A percentile compares a stretch with the other conserved stretches of the same genome.
phyloP scores from a whole-genome alignment of 1,139 yeast species.

The Geotrichum armillariae region DNA sequence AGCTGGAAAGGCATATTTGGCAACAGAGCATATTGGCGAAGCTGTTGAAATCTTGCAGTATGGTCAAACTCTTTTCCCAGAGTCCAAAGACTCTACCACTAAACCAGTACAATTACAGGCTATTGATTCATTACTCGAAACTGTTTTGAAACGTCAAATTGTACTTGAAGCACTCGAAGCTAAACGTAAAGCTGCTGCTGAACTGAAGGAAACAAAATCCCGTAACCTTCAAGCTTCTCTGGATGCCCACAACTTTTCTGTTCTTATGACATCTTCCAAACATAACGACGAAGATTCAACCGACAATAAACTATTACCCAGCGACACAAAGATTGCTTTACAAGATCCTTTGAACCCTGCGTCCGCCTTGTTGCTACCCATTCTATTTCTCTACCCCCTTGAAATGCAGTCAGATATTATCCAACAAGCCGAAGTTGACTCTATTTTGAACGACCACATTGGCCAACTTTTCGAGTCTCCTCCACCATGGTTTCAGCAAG shows the following conservation, averaged over 20 bases:
- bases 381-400: slow-evolving; percentile 79
- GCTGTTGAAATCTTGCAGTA: slow-evolving; percentile 65
- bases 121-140: slow-evolving; percentile 38
- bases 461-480: slow-evolving; percentile 59
- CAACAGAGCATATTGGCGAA: slow-evolving; percentile 68
- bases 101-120: slow-evolving; percentile 36
- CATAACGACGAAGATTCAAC: slow-evolving; percentile 21
- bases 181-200: slow-evolving; percentile 40
- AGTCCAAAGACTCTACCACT: slow-evolving; percentile 40
- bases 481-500: slow-evolving; percentile 64
- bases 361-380: slow-evolving; percentile 78
- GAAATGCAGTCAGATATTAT: slow-evolving; percentile 82
- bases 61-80: slow-evolving; percentile 59
- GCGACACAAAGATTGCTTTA: slow-evolving; percentile 46
- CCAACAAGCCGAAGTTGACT: slow-evolving; percentile 67
- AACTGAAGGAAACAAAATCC: slow-evolving; percentile 33
- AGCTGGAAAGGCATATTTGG: slow-evolving; percentile 77
- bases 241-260: slow-evolving; percentile 28
- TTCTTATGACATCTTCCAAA: slow-evolving; percentile 25
- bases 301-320: slow-evolving; percentile 25
- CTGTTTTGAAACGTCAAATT: slow-evolving; percentile 37
- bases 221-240: slow-evolving; percentile 43
- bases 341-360: slow-evolving; percentile 74
- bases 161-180: slow-evolving; percentile 30
- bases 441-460: slow-evolving; percentile 42